Evolutionary conservation across 2,329 filamentous ascomycete genomes (phyloP).

Genomic region (Amesomyces nigricolor): DNA sequence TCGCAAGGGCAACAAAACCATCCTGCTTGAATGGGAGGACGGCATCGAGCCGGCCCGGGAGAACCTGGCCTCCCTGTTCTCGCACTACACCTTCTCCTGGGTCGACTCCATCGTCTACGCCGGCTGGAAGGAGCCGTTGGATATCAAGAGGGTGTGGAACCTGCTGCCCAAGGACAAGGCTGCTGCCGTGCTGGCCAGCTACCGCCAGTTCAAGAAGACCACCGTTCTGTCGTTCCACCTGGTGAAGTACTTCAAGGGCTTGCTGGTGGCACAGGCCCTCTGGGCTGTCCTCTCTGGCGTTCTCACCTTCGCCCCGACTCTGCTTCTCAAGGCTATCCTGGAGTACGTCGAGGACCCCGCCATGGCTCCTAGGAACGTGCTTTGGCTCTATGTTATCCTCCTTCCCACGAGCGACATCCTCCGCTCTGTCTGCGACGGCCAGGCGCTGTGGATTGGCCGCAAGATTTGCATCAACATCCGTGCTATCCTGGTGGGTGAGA

Average conservation of each 20-base stretch:
- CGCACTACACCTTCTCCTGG: constrained; percentile 83
- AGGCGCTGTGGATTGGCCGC: constrained; percentile 87
- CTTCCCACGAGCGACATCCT: constrained; percentile 78
- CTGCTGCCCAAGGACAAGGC: constrained; percentile 84
- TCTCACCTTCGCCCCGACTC: constrained; percentile 85
- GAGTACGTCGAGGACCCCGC: constrained; percentile 87
- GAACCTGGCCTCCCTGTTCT: constrained; percentile 81
- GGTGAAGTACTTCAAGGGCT: constrained; percentile 73
- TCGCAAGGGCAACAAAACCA: constrained; percentile 85
- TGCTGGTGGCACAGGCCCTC: constrained; percentile 67
- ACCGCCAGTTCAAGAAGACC: constrained; percentile 80
- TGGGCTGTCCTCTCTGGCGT: constrained; percentile 77
- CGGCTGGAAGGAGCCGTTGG: constrained; percentile 78
- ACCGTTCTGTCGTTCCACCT: constrained; percentile 73
- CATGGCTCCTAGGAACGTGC: constrained; percentile 71
- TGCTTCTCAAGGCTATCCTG: constrained; percentile 84
- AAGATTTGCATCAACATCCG: constrained; percentile 90
- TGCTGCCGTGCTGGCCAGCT: constrained; percentile 69
- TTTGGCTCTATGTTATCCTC: constrained; percentile 93
- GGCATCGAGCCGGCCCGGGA: constrained; percentile 82
- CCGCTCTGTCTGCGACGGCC: constrained; percentile 76
- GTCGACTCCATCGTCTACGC: constrained; percentile 83
- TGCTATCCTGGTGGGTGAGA: constrained; percentile 93
- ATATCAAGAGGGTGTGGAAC: constrained; percentile 88
- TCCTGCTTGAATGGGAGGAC: constrained; percentile 83